Evolutionary conservation across 768 basidiomycete species (phyloP), one percentile per base, ranked within the genome.

Genomic region (Mycena rosella): DNA sequence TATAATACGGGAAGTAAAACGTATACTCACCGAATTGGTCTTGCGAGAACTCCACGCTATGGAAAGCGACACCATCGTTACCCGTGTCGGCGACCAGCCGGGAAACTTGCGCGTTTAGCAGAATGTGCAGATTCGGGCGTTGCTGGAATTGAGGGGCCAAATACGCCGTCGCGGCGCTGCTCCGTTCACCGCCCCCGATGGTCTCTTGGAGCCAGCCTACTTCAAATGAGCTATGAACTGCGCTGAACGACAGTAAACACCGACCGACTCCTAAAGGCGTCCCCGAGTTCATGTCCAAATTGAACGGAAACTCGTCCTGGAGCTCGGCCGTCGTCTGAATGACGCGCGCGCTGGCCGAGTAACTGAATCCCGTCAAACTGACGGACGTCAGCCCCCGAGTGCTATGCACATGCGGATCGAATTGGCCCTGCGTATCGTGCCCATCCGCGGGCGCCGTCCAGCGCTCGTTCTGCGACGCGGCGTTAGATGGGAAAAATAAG

Each of bases 361-460:
- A 52, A 7, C 48, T 8, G 48, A 38, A 44, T 4, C 51, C 60
- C 76, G 72, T 68, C 3, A 83, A 72, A 58, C 78, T 79, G 53
- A 80, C 78, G 0, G 67, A 62, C 29, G 71, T 74, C 8, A 74
- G 68, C 14, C 84, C 83, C 8, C 66, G 52, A n/a, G 71, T 74
- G 14, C 82, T 75, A 63, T 84, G 84, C 20, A 81, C 64, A 0
- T 65, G 32, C 1, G 84, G 81, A 62, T 81, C 65, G 63, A 77
- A 81, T 66, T 84, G 74, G 6, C 81, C 80, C 4, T 73, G 74
- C 40, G 74, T 81, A 62, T 83, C 75, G 60, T 83, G 83, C 13
- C 73, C 56, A 57, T 84, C 83, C 5, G 75, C 75, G 3, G 84
- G 82, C 14, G 75, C 63, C 2, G 70, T 68, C 66, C 75, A 80